phyloP scores from a whole-genome alignment of 1,284 basidiomycete species.

The Cystobasidiaceae sp. region DNA sequence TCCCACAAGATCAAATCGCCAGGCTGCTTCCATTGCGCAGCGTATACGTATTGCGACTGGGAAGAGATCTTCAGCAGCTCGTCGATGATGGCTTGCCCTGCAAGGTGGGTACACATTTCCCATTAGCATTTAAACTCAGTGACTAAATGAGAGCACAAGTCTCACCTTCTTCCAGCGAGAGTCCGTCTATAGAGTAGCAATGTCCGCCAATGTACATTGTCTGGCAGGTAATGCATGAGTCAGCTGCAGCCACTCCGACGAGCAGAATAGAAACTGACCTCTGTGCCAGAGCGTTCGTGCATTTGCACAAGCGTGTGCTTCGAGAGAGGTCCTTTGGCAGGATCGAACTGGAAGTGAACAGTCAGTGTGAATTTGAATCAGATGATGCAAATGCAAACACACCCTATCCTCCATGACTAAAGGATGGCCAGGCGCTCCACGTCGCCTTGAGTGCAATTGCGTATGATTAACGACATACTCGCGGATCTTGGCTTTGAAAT shows the following conservation, averaged over 20 bases:
- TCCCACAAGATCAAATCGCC: slow-evolving; percentile 43
- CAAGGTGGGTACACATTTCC: too few relatives aligned
- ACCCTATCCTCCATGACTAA: slow-evolving; percentile 9
- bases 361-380: background rate
- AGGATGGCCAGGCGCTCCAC: background rate
- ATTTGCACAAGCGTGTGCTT: slow-evolving; percentile 2
- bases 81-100: slow-evolving; percentile 36
- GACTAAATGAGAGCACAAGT: too few relatives aligned
- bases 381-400: background rate
- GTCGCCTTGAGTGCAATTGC: slow-evolving; percentile 1
- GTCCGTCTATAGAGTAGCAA: slow-evolving; percentile 6
- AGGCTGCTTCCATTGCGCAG: slow-evolving; percentile 42
- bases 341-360: slow-evolving; percentile 2
- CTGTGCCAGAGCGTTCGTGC: slow-evolving; percentile 3
- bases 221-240: background rate
- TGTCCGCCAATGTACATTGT: slow-evolving; percentile 16
- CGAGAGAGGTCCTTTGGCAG: slow-evolving; percentile 11
- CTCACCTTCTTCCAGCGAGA: slow-evolving; percentile 14
- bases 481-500: slow-evolving; percentile 41
- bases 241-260: background rate
- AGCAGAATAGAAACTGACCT: too few relatives aligned
- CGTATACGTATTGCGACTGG: slow-evolving; percentile 40
- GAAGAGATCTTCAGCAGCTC: slow-evolving; percentile 42
- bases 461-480: slow-evolving; percentile 41
- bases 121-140: too few relatives aligned